Conservation (phyloP, 2,329 filamentous ascomycete species). For the Fusarium foetens region DNA sequence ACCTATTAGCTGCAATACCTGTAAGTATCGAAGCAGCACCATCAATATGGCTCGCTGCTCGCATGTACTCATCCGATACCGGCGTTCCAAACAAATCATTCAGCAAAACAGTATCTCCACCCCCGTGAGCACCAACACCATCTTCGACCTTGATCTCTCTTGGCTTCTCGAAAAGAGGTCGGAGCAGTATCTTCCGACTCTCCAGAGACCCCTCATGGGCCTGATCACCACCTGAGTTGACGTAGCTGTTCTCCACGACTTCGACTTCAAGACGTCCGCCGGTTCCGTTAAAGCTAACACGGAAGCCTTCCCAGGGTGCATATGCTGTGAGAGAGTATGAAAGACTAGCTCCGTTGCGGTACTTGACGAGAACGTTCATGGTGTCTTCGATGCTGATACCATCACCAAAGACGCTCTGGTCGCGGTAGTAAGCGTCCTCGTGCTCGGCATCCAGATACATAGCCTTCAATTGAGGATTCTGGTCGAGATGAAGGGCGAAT, state of each 20-base stretch:
- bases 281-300: slow-evolving; percentile 67
- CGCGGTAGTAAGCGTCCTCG: slow-evolving; percentile 69
- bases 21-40: slow-evolving; percentile 69
- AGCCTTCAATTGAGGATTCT: slow-evolving; percentile 63
- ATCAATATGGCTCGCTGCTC: slow-evolving; percentile 68
- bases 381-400: slow-evolving; percentile 74
- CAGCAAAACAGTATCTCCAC: slow-evolving; percentile 66
- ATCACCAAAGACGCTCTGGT: slow-evolving; percentile 71
- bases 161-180: slow-evolving; percentile 67
- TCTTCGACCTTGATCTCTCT: slow-evolving; percentile 63
- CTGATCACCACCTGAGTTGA: slow-evolving; percentile 69
- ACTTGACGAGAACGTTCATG: slow-evolving; percentile 68
- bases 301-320: slow-evolving; percentile 70
- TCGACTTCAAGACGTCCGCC: slow-evolving; percentile 69
- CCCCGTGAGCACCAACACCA: slow-evolving; percentile 66
- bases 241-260: slow-evolving; percentile 70
- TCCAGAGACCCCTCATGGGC: slow-evolving; percentile 64
- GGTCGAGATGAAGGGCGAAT: slow-evolving; percentile 66
- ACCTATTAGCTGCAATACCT: slow-evolving; percentile 68
- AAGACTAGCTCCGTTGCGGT: slow-evolving; percentile 65
- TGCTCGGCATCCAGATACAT: slow-evolving; percentile 72
- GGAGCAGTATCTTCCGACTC: slow-evolving; percentile 58
- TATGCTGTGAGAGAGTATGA: slow-evolving; percentile 70
- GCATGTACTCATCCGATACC: slow-evolving; percentile 60
- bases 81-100: slow-evolving; percentile 67